Evolutionary conservation across 441 rosid species (phyloP).

Genomic region (Flueggea neowawraea): DNA sequence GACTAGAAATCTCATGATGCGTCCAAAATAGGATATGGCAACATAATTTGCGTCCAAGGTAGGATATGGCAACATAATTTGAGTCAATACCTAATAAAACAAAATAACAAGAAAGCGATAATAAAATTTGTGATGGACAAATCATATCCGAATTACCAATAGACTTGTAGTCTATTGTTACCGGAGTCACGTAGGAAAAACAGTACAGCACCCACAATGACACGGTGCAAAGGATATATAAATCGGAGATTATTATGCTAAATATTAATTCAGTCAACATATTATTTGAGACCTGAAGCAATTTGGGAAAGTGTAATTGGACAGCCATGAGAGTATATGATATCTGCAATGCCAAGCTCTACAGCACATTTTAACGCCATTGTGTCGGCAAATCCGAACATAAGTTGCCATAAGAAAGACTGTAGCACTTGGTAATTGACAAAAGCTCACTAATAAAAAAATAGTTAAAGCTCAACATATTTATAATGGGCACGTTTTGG

Average conservation of each 20-base stretch:
- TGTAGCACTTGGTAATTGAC: no score
- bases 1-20: constrained; percentile 7
- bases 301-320: constrained; percentile 11
- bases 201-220: no score
- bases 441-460: no score
- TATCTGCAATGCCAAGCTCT: constrained; percentile 22
- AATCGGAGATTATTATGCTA: no score
- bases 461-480: no score
- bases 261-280: no score
- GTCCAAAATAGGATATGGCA: background rate
- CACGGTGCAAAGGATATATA: no score
- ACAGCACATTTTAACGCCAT: constrained; percentile 26
- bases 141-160: no score
- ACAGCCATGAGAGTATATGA: constrained; percentile 16
- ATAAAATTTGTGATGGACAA: background rate
- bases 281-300: constrained; percentile 3
- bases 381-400: constrained; percentile 20
- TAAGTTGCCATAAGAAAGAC: background rate
- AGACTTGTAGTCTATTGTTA: no score
- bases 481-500: no score
- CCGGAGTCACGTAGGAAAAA: no score
- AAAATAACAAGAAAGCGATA: background rate
- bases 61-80: background rate
- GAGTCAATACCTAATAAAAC: background rate
- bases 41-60: background rate